phyloP scores from a whole-genome alignment of 306 rosid species.

The Quercus agrifolia region DNA sequence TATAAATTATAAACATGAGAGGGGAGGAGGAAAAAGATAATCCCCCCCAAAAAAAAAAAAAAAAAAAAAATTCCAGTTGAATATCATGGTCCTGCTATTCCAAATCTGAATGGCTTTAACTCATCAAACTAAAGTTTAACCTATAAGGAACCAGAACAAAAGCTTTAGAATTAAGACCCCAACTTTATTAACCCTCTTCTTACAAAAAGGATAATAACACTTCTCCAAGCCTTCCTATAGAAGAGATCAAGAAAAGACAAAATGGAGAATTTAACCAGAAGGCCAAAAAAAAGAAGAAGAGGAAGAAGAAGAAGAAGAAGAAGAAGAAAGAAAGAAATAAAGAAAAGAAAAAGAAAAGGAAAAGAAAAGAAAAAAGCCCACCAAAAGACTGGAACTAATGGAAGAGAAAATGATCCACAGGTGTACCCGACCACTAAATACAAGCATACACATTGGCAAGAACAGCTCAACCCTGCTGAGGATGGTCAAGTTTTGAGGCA shows the following conservation, averaged over 20 bases:
- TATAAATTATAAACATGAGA: neutral
- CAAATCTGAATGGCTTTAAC: neutral
- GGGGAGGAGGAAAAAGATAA: neutral
- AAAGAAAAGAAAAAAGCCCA: neutral
- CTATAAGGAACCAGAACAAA: conserved; percentile 22
- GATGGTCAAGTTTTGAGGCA: conserved; percentile 72
- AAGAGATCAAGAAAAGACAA: conserved; percentile 40
- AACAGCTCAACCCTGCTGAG: conserved; percentile 40
- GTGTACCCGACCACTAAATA: conserved; percentile 53
- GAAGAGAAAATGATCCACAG: conserved; percentile 25
- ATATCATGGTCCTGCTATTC: neutral
- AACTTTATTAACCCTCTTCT: conserved; percentile 49
- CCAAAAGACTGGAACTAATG: conserved; percentile 21
- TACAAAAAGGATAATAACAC: conserved; percentile 44
- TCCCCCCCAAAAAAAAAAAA: no score
- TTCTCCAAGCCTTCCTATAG: conserved; percentile 38
- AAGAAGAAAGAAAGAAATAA: neutral
- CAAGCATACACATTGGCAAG: conserved; percentile 46
- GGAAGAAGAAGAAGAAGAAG: no score
- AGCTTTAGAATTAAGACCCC: conserved; percentile 35
- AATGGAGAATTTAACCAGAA: conserved; percentile 38
- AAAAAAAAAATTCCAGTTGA: neutral
- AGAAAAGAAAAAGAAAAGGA: conserved; percentile 3
- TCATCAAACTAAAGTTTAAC: conserved; percentile 23
- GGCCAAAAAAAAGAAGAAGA: conserved; percentile 1